These are phyloP conservation scores for Cryptococcus sp. DNA, from an alignment of 1,284 basidiomycete species.

Conservation along the genomic window DNA sequence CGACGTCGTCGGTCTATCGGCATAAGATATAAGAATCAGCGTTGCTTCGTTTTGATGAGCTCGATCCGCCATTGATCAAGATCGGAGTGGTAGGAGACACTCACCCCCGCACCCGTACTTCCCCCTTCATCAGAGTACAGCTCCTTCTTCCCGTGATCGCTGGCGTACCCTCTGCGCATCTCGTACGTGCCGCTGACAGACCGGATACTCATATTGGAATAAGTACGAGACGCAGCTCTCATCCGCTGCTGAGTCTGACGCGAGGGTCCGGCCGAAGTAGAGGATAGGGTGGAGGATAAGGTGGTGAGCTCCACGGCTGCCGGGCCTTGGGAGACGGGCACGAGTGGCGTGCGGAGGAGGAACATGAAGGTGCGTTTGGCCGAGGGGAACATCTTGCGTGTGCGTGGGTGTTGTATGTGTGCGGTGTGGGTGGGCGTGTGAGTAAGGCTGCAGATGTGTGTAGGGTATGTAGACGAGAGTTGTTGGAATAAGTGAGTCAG, in stretches of 20 bases:
- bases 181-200: background rate
- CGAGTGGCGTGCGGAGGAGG: conserved; percentile 46
- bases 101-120: conserved; percentile 41
- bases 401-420: conserved; percentile 6
- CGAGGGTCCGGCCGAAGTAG: conserved; percentile 17
- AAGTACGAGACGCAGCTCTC: conserved; percentile 25
- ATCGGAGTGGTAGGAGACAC: conserved; percentile 9
- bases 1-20: conserved; percentile 44
- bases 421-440: conserved; percentile 2
- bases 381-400: conserved; percentile 29
- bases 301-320: conserved; percentile 38
- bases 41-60: conserved; percentile 7
- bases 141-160: conserved; percentile 45
- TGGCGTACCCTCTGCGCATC: conserved; percentile 38
- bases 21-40: background rate
- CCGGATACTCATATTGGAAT: conserved; percentile 29
- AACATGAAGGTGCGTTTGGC: conserved; percentile 36
- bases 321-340: conserved; percentile 34
- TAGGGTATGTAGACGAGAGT: background rate
- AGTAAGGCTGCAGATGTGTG: too few relatives aligned
- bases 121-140: conserved; percentile 48
- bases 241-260: conserved; percentile 21
- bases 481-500: too few relatives aligned
- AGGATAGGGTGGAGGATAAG: conserved; percentile 13
- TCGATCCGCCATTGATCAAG: too few relatives aligned